Conservation (phyloP, 805 yeast genomes). For the Candida insectorum region DNA sequence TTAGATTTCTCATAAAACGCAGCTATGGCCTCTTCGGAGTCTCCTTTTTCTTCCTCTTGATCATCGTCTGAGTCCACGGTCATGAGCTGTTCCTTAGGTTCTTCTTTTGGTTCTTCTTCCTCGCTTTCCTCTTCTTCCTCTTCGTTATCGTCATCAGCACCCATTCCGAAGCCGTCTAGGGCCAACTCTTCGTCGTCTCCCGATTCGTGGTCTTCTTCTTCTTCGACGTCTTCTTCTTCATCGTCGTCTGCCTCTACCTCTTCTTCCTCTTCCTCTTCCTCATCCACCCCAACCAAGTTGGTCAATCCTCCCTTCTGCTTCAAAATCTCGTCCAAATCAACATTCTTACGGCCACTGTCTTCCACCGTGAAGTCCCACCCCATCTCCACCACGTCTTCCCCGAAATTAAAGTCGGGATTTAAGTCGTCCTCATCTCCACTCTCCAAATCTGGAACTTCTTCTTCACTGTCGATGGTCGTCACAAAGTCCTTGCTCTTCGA, state of each 20-base stretch:
- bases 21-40: constrained; percentile 79
- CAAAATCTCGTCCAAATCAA: constrained; percentile 84
- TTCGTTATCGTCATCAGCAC: constrained; percentile 30
- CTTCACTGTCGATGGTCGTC: constrained; percentile 72
- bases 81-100: constrained; percentile 19
- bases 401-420: constrained; percentile 72
- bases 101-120: constrained; percentile 28
- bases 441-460: constrained; percentile 26
- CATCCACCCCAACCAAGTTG: constrained; percentile 45
- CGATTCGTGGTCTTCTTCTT: constrained; percentile 23
- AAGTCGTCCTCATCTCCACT: constrained; percentile 48
- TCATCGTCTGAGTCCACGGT: constrained; percentile 16
- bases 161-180: constrained; percentile 46
- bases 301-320: constrained; percentile 77
- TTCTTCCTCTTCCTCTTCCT: constrained; percentile 17
- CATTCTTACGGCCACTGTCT: constrained; percentile 37
- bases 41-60: constrained; percentile 47
- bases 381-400: constrained; percentile 46
- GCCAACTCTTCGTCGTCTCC: constrained; percentile 35
- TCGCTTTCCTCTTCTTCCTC: constrained; percentile 26
- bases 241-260: constrained; percentile 21
- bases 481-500: constrained; percentile 48
- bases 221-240: constrained; percentile 23
- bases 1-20: constrained; percentile 58
- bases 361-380: constrained; percentile 85